Base-by-base conservation (phyloP, 2,329 filamentous ascomycete species). In the Claviceps capensis region DNA sequence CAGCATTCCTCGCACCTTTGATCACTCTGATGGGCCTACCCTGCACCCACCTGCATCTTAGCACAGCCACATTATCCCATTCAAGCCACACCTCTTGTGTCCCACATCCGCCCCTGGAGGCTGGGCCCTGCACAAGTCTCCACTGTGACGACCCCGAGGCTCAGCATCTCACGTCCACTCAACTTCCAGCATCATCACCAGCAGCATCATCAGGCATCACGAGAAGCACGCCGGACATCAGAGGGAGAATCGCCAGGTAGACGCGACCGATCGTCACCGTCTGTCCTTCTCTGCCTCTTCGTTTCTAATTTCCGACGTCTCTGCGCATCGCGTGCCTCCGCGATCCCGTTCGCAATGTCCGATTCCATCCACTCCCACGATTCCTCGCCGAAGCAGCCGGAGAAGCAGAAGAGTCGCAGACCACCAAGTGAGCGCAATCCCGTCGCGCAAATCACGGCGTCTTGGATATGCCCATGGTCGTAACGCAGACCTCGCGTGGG, bases 401-500 rank as follows among this genome's bases (percentile, higher is more conserved):
- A 93, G 72, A 93, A 90, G 75, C 80, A 85, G 69, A 95, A 95
- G 81, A 94, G 81, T 77, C 83, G 86, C 70, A 84, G 88, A 71
- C 91, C 91, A 60, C 88, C 89, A 61, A 96, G 89, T 95, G 64
- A 70, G 75, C 69, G 69, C 48, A 30, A 1, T 16, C 7, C 19
- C 40, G 41, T 43, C 26, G 48, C 41, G 48, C 41, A 38, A 19
- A 26, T 11, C n/a, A 36, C 37, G 19, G 14, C 38, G 8, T 34
- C 17, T n/a, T 9, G 14, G 68, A 65, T 45, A 52, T 14, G 5
- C 14, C 30, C 26, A 48, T 43, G 34, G 22, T 23, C 55, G 52
- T 37, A 57, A 36, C 34, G 30, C 45, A 50, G 47, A 26, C 5
- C 16, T 41, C 53, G 6, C 13, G 17, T 11, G 5, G 38, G 19